Percentiles rank a stretch among this genome's conserved stretches.
phyloP scores from a whole-genome alignment of 192 early-diverging fungal species.

The Rhizoclosmatium globosum region DNA sequence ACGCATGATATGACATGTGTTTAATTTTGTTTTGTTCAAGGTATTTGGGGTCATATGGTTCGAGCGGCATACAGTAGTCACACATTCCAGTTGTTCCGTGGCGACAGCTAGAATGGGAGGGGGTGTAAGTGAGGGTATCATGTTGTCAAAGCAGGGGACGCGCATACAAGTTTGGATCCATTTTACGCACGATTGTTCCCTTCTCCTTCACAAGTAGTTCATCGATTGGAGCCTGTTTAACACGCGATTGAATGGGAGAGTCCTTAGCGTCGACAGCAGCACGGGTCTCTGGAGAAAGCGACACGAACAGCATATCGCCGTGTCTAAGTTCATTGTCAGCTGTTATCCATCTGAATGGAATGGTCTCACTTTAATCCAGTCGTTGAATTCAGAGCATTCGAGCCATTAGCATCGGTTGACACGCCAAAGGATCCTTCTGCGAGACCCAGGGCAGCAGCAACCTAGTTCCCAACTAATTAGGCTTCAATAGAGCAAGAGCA shows the following conservation, averaged over 20 bases:
- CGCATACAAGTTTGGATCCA: slow-evolving; percentile 78
- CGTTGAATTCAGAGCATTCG: not conserved
- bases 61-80: slow-evolving; percentile 91
- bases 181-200: slow-evolving; percentile 82
- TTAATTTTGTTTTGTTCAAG: slow-evolving; percentile 93
- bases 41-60: slow-evolving; percentile 91
- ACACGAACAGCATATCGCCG: slow-evolving; percentile 51
- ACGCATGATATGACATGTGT: slow-evolving; percentile 96
- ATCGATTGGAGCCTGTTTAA: slow-evolving; percentile 79
- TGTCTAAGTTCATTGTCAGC: slow-evolving; percentile 33
- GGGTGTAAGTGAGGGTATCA: slow-evolving; percentile 21
- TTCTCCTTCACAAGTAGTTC: slow-evolving; percentile 78
- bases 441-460: slow-evolving; percentile 7
- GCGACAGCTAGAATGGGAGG: slow-evolving; percentile 67
- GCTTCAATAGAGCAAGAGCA: not conserved
- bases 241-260: not conserved
- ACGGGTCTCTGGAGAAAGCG: slow-evolving; percentile 6
- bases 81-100: slow-evolving; percentile 88
- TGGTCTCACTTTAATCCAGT: slow-evolving; percentile 13
- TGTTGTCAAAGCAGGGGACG: slow-evolving; percentile 38
- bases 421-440: slow-evolving; percentile 46
- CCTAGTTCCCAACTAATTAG: not conserved
- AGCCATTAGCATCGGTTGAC: slow-evolving; percentile 19
- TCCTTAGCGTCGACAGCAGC: slow-evolving; percentile 24
- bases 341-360: not conserved